These are phyloP conservation scores for Cicer chorassanicum DNA, from an alignment of 306 rosid genomes.

Conservation along the genomic window DNA sequence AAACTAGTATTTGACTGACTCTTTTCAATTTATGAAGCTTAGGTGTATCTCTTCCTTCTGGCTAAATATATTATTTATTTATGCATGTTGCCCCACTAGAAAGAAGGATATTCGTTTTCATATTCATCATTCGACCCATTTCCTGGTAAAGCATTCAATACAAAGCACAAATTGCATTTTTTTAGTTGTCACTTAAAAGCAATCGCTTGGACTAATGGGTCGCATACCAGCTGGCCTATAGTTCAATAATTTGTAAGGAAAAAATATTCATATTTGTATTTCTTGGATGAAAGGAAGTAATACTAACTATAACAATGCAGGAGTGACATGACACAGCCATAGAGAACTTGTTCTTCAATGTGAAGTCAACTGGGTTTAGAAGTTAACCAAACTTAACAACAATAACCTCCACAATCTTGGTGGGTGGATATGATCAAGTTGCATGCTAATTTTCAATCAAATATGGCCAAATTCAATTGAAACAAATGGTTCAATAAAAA, in stretches of 20 bases:
- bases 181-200: slow-evolving; percentile 12
- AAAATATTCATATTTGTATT: background rate
- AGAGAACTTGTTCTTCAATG: background rate
- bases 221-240: background rate
- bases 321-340: background rate
- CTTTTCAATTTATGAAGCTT: background rate
- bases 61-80: background rate
- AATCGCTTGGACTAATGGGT: slow-evolving; percentile 18
- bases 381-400: no score
- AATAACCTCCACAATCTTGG: no score
- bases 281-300: background rate
- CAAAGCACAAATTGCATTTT: background rate
- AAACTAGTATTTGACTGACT: slow-evolving; percentile 9
- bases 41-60: slow-evolving; percentile 31
- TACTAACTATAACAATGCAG: background rate
- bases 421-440: no score
- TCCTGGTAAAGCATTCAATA: background rate
- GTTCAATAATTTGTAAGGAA: slow-evolving; percentile 14
- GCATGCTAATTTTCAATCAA: no score
- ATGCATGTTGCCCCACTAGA: slow-evolving; percentile 9
- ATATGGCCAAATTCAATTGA: background rate
- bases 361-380: no score
- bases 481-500: background rate
- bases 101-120: slow-evolving; percentile 5
- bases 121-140: background rate